Evolutionary conservation across 2,329 filamentous ascomycete species (phyloP).

Genomic region (Fusarium oligoseptatum): DNA sequence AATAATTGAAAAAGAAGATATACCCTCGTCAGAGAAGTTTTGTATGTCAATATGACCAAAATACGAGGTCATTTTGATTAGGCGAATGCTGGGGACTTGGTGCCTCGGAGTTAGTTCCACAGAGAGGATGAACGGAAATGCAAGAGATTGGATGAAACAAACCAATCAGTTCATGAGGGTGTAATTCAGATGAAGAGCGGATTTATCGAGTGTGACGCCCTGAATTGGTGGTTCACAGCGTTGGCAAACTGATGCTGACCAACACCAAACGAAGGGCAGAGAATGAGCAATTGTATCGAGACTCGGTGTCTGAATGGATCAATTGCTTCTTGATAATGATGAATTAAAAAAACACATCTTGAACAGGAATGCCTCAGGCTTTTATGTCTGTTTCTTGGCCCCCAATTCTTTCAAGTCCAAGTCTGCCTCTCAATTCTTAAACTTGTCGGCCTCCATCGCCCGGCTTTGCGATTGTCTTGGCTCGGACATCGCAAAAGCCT

Average conservation of each 20-base stretch:
- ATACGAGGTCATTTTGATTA: constrained; percentile 7
- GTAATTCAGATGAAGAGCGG: not conserved
- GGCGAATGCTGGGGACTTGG: not conserved
- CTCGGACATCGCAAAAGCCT: not conserved
- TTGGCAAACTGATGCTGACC: too few species aligned
- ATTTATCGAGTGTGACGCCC: not conserved
- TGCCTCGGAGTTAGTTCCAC: not conserved
- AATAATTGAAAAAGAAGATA: not conserved
- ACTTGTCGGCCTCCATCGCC: not conserved
- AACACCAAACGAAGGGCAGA: not conserved
- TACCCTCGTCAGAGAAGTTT: not conserved
- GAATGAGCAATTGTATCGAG: not conserved
- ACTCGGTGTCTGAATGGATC: not conserved
- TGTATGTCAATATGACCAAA: constrained; percentile 18
- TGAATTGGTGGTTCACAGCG: not conserved
- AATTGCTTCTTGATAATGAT: not conserved
- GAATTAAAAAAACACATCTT: not conserved
- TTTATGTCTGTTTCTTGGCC: constrained; percentile 8
- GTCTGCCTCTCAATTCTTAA: not conserved
- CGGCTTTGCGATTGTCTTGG: constrained; percentile 1
- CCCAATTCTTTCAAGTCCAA: not conserved
- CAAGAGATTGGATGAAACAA: not conserved
- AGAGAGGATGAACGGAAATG: not conserved
- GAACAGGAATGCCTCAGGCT: not conserved
- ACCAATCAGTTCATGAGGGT: not conserved